Evolutionary conservation across 106 monocot genomes (phyloP), one percentile per base, ranked within the genome.

Genomic region (Phalaenopsis equestris): DNA sequence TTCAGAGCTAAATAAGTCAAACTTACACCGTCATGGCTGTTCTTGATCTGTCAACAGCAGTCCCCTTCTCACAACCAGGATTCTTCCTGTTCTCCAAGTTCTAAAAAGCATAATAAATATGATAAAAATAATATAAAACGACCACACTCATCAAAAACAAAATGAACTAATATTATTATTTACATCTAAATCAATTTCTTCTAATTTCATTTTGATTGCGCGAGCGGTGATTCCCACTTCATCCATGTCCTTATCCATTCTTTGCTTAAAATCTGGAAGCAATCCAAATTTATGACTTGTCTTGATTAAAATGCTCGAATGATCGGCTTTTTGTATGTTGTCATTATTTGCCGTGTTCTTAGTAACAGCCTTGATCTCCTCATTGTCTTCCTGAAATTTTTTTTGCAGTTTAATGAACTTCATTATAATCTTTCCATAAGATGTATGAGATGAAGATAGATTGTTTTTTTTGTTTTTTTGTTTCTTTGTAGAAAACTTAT

Each of bases 301-400:
- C 43, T 45, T 30, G 30, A 45, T 45, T 45, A 4, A 37, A 14
- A 38, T 11, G 70, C 42, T 3, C 15, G 5, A 39, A 76, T 30
- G 76, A 76, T 45, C 15, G 2, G 5, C 11, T 14, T 75, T 17
- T 12, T 23, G n/a, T 76, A 2, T n/a, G 12, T 47, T 23, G 87
- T 89, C 89, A 82, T 91, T 91, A 85, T 89, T 87, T 77, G 85
- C 79, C 65, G 91, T 89, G 37, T 87, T 87, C 75, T 89, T 91
- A 16, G 91, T 91, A 14, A 87, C 79, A 41, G 81, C 79, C 61
- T 85, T 89, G 10, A 83, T 80, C 77, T 89, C 89, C 61, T 82
- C 79, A 75, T 91, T 87, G 30, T 81, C 83, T 79, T 85, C 91
- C 91, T 91, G 74, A 14, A 61, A 79, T 24, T 76, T 24, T 52